Percentiles rank a stretch among this genome's conserved stretches.
phyloP scores from a whole-genome alignment of 768 basidiomycete species.

The Lactarius hengduanensis region DNA sequence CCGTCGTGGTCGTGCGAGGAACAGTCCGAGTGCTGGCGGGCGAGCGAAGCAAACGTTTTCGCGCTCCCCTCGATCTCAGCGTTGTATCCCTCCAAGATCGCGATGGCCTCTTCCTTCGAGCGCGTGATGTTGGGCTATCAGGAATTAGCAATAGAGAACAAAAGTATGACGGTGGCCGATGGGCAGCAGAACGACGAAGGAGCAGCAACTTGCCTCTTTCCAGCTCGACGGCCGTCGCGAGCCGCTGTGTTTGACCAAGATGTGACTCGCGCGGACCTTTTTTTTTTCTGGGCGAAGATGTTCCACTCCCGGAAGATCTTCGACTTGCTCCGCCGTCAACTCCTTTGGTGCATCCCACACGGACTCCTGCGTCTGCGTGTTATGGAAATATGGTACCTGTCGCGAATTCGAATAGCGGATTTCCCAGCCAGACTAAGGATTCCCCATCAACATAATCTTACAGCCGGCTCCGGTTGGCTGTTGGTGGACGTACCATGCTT shows the following conservation, averaged over 20 bases:
- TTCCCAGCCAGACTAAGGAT: slow-evolving; percentile 58
- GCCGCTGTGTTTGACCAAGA: slow-evolving; percentile 86
- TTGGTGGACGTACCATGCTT: slow-evolving; percentile 16
- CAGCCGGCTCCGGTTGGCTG: background rate
- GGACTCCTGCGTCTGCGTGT: slow-evolving; percentile 64
- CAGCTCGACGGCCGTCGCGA: slow-evolving; percentile 80
- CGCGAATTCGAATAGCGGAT: slow-evolving; percentile 81
- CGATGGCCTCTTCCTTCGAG: slow-evolving; percentile 84
- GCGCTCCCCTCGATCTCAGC: slow-evolving; percentile 50
- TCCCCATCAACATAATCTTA: background rate
- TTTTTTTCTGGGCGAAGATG: slow-evolving; percentile 51
- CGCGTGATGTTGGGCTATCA: slow-evolving; percentile 73
- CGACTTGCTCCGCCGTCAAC: slow-evolving; percentile 59
- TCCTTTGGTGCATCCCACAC: slow-evolving; percentile 74
- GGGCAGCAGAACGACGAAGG: background rate
- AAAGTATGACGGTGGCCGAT: background rate
- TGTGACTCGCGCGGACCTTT: slow-evolving; percentile 90
- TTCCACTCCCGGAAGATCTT: slow-evolving; percentile 65
- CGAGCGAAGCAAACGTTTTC: slow-evolving; percentile 74
- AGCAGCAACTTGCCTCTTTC: slow-evolving; percentile 61
- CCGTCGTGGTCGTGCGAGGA: slow-evolving; percentile 79
- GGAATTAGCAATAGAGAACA: background rate
- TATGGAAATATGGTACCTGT: slow-evolving; percentile 85
- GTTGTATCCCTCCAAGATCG: slow-evolving; percentile 67
- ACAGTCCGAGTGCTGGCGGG: slow-evolving; percentile 80